phyloP scores from a whole-genome alignment of 2,329 filamentous ascomycete genomes.

The Xylariomycetidae sp. region DNA sequence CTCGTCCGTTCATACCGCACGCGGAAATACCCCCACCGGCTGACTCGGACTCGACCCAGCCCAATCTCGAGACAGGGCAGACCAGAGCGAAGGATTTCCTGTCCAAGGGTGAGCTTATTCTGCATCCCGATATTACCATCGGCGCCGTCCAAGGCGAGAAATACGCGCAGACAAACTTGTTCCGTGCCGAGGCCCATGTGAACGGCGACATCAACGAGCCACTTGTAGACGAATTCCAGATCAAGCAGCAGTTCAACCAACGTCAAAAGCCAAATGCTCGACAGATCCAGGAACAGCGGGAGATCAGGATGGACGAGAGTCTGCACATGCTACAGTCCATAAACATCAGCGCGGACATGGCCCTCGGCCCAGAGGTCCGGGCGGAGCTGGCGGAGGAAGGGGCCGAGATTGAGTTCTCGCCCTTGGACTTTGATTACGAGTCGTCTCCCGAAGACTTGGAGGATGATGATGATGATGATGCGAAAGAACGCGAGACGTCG shows the following conservation, averaged over 20 bases:
- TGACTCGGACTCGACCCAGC: conserved; percentile 12
- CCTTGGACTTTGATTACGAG: conserved; percentile 18
- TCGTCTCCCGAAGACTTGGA: conserved; percentile 9
- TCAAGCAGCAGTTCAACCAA: conserved; percentile 38
- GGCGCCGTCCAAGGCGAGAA: conserved; percentile 53
- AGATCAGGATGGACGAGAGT: too few species aligned
- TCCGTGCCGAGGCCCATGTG: conserved; percentile 43
- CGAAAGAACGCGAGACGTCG: not conserved
- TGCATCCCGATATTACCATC: conserved; percentile 41
- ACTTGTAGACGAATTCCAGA: conserved; percentile 40
- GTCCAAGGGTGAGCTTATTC: conserved; percentile 32
- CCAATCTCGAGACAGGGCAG: conserved; percentile 20
- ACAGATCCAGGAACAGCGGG: too few species aligned
- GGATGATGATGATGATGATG: conserved; percentile 12
- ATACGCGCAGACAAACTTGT: conserved; percentile 44
- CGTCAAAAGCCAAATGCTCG: too few species aligned
- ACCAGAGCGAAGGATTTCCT: conserved; percentile 31
- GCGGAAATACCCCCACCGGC: conserved; percentile 40
- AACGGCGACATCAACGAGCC: conserved; percentile 37
- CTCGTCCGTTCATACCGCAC: conserved; percentile 47
- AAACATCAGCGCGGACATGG: too few species aligned
- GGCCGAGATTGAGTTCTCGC: conserved; percentile 15
- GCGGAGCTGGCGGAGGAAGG: conserved; percentile 13
- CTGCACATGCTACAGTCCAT: too few species aligned
- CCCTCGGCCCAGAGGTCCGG: too few species aligned